Percentiles rank a stretch among this genome's conserved stretches.
Evolutionary conservation across 2,329 filamentous ascomycete species (phyloP).

Genomic region (Fusarium sp.): DNA sequence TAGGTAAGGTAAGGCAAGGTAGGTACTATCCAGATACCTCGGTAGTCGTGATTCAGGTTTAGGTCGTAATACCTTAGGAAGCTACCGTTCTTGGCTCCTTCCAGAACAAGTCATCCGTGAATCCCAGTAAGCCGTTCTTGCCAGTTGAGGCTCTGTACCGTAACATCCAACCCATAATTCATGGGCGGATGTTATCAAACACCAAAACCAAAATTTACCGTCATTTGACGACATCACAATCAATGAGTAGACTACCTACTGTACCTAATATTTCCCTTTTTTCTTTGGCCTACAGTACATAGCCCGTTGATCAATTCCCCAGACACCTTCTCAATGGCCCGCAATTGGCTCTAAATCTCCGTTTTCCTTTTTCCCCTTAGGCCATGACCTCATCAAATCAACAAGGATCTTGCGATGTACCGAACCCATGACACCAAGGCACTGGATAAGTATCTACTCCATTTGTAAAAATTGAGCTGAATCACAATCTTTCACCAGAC

Average conservation of each 20-base stretch:
- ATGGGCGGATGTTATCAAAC: background rate
- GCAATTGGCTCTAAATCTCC: slow-evolving; percentile 33
- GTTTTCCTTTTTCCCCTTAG: slow-evolving; percentile 22
- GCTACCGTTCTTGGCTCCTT: slow-evolving; percentile 32
- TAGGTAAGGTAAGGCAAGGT: background rate
- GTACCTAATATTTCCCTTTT: background rate
- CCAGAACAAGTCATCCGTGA: slow-evolving; percentile 19
- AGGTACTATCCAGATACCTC: background rate
- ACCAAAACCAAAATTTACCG: background rate
- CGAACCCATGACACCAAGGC: slow-evolving; percentile 13
- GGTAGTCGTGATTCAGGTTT: too few relatives aligned
- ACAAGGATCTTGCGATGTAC: background rate
- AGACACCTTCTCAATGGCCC: slow-evolving; percentile 22
- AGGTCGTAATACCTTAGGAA: background rate
- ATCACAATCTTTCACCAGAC: background rate
- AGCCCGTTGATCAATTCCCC: slow-evolving; percentile 30
- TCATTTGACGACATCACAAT: background rate
- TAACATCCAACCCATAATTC: background rate
- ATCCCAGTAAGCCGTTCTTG: slow-evolving; percentile 6
- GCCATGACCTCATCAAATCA: slow-evolving; percentile 43
- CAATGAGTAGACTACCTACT: background rate
- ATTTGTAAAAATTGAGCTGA: background rate
- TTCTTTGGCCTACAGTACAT: slow-evolving; percentile 2
- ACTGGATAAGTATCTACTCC: background rate
- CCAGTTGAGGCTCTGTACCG: slow-evolving; percentile 11